phyloP scores from a whole-genome alignment of 371 early-diverging fungal genomes.

The Mortierella polycephala region DNA sequence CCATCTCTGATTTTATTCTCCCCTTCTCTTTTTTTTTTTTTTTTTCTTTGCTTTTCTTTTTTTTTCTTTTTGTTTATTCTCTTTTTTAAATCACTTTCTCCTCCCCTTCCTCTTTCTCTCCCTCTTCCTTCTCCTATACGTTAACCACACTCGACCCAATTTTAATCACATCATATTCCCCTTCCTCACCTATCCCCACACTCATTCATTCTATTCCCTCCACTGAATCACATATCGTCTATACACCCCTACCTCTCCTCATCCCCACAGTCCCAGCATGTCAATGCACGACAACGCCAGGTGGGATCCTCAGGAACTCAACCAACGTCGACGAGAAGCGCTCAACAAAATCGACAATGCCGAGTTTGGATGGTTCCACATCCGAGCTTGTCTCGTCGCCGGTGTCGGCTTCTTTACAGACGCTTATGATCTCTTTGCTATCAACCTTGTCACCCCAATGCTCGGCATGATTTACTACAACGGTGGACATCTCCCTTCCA shows the following conservation, averaged over 20 bases:
- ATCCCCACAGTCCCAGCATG: conserved; percentile 8
- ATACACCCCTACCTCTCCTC: background rate
- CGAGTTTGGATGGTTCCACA: conserved; percentile 80
- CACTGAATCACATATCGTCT: background rate
- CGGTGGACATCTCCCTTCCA: conserved; percentile 60
- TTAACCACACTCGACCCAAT: too few relatives aligned
- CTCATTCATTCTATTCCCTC: too few relatives aligned
- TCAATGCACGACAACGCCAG: conserved; percentile 28
- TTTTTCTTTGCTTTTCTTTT: background rate
- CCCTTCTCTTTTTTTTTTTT: background rate
- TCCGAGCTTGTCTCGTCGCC: conserved; percentile 83
- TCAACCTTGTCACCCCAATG: conserved; percentile 84
- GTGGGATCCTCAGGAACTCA: conserved; percentile 37
- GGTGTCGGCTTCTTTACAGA: conserved; percentile 92
- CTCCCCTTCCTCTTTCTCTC: background rate
- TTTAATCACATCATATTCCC: too few relatives aligned
- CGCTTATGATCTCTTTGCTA: conserved; percentile 90
- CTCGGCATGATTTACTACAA: conserved; percentile 79
- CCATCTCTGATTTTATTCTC: background rate
- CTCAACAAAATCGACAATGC: conserved; percentile 62
- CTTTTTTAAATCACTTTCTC: conserved; percentile 17
- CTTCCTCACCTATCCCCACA: background rate
- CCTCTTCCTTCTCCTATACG: background rate
- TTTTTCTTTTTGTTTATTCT: conserved; percentile 3
- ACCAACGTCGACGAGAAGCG: conserved; percentile 56